Conservation (phyloP, 495 filamentous ascomycete species). For the Apiosordaria backusii region DNA sequence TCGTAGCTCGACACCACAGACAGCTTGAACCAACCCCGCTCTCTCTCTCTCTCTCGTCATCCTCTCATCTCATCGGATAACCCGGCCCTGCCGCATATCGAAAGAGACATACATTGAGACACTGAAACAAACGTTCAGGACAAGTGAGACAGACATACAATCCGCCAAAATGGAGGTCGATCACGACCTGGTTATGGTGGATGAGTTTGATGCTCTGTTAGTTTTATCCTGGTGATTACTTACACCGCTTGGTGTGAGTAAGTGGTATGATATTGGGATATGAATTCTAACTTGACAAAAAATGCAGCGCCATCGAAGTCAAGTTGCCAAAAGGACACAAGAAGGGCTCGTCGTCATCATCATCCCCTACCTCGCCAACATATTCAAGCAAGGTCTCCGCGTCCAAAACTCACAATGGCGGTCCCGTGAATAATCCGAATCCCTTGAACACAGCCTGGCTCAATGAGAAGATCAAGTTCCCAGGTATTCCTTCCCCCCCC, state of each 20-base stretch:
- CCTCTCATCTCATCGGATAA: neutral
- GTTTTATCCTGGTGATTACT: neutral
- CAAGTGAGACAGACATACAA: neutral
- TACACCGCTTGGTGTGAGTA: neutral
- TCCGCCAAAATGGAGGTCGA: slow-evolving; percentile 20
- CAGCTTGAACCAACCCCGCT: neutral
- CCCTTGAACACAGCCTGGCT: slow-evolving; percentile 17
- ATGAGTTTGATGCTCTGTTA: slow-evolving; percentile 50
- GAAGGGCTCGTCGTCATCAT: neutral
- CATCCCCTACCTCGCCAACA: neutral
- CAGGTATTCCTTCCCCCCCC: slow-evolving; percentile 18
- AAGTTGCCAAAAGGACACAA: slow-evolving; percentile 14
- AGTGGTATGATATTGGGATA: neutral
- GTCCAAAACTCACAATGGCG: neutral
- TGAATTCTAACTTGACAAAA: neutral
- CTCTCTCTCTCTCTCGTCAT: neutral
- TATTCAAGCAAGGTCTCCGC: slow-evolving; percentile 3
- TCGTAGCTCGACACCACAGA: neutral
- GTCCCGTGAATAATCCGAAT: no score
- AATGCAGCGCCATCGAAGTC: slow-evolving; percentile 16
- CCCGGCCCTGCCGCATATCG: neutral
- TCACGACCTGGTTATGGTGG: slow-evolving; percentile 39
- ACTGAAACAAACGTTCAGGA: neutral
- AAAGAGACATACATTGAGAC: no score
- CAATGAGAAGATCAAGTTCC: slow-evolving; percentile 27